Conservation (phyloP, 1,284 basidiomycete genomes). For the Fomitopsis palustris region DNA sequence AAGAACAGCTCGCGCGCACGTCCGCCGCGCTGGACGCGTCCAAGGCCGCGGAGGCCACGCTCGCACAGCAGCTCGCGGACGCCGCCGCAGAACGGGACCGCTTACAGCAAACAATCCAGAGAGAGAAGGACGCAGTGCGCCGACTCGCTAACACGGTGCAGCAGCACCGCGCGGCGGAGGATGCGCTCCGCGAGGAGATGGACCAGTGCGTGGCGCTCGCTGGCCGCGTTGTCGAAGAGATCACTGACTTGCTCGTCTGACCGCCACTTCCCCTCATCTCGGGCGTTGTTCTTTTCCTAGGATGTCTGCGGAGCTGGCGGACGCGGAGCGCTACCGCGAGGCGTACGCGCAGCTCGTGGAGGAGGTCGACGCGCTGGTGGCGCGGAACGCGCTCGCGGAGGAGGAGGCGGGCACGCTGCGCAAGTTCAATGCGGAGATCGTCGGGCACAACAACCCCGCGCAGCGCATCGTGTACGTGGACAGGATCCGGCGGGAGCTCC, state of each 20-base stretch:
- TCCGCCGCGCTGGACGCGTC: constrained; percentile 27
- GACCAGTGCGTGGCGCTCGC: constrained; percentile 44
- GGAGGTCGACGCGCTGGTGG: constrained; percentile 57
- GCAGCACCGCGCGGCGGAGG: constrained; percentile 57
- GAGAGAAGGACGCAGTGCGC: constrained; percentile 48
- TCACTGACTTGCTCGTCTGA: background rate
- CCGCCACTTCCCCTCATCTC: background rate
- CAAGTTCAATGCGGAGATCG: constrained; percentile 73
- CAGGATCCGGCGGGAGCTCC: constrained; percentile 62
- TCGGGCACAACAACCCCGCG: constrained; percentile 70
- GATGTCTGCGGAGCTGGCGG: constrained; percentile 51
- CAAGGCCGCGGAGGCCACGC: constrained; percentile 16
- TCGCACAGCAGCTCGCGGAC: constrained; percentile 25
- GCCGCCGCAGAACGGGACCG: constrained; percentile 21
- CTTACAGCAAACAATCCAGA: constrained; percentile 33
- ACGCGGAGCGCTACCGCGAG: constrained; percentile 60
- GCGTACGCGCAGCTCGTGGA: constrained; percentile 62
- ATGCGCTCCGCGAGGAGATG: constrained; percentile 56
- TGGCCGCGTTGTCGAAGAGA: background rate
- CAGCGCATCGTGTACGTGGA: constrained; percentile 76
- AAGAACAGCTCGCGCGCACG: constrained; percentile 24
- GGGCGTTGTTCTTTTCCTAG: constrained; percentile 30
- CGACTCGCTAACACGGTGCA: constrained; percentile 47
- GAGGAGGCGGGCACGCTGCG: constrained; percentile 64
- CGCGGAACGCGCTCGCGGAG: constrained; percentile 71